These are phyloP conservation scores for Vaccinium macrocarpon DNA, from an alignment of 148 eudicot genomes.

Conservation along the genomic window DNA sequence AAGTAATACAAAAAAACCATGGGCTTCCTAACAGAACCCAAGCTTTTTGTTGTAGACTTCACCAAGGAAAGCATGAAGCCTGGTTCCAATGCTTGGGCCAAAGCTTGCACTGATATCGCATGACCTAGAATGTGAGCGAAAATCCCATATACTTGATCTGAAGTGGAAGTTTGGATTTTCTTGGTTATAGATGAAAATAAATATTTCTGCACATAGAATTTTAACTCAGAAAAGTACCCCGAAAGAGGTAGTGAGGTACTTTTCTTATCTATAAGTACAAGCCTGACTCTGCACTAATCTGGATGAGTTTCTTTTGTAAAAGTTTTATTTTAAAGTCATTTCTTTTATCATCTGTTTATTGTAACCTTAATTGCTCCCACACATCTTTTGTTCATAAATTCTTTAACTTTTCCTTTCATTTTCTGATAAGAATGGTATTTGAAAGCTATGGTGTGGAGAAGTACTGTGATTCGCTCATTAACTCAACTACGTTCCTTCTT, in stretches of 20 bases:
- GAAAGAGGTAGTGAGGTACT: too few species aligned
- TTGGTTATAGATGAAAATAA: too few species aligned
- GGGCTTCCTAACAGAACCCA: constrained; percentile 31
- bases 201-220: too few species aligned
- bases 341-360: background rate
- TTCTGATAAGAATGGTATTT: constrained; percentile 34
- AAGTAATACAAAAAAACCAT: constrained; percentile 15
- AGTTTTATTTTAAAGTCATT: too few species aligned
- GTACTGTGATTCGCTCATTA: constrained; percentile 27
- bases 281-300: too few species aligned
- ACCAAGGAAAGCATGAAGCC: constrained; percentile 30
- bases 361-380: background rate
- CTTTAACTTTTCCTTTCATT: background rate
- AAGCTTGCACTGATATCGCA: constrained; percentile 26
- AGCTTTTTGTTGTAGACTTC: constrained; percentile 34
- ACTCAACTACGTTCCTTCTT: constrained; percentile 39
- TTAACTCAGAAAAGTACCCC: too few species aligned
- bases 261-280: too few species aligned
- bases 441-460: constrained; percentile 43
- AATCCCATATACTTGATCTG: too few species aligned
- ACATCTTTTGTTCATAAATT: background rate
- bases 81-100: constrained; percentile 29
- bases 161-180: too few species aligned
- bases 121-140: constrained; percentile 22
- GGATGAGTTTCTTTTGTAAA: too few species aligned